Evolutionary conservation across 192 early-diverging fungal genomes (phyloP).

Genomic region (Coemansia sp.): DNA sequence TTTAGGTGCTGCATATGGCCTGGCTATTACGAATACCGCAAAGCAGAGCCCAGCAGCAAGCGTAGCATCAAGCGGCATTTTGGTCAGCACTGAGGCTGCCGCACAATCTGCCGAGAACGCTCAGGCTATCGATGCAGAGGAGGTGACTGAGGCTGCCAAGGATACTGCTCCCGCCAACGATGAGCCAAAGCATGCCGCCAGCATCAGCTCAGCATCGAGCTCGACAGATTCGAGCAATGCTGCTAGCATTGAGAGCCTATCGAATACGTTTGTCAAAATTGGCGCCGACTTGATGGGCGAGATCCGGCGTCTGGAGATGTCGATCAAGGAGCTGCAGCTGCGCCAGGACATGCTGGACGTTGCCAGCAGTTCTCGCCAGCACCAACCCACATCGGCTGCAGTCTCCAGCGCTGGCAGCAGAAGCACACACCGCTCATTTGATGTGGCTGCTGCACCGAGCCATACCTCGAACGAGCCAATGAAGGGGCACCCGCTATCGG

Average conservation of each 20-base stretch:
- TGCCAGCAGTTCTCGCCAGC: neutral
- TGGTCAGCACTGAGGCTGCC: neutral
- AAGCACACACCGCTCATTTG: constrained; percentile 18
- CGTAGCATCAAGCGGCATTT: constrained; percentile 2
- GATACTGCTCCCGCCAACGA: no score
- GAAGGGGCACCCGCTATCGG: constrained; percentile 19
- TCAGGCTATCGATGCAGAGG: neutral
- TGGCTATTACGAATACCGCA: neutral
- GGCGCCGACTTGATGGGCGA: constrained; percentile 46
- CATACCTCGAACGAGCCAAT: constrained; percentile 18
- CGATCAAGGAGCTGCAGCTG: constrained; percentile 41
- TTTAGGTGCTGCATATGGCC: neutral
- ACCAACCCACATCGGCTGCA: constrained; percentile 6
- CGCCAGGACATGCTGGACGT: constrained; percentile 42
- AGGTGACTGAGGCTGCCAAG: no score
- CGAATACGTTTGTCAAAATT: constrained; percentile 47
- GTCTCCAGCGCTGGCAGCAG: constrained; percentile 6
- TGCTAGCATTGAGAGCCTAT: constrained; percentile 29
- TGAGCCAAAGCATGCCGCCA: neutral
- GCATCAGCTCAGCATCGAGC: neutral
- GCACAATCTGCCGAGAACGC: neutral
- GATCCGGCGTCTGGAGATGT: constrained; percentile 41
- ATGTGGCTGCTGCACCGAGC: constrained; percentile 16
- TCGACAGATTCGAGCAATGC: constrained; percentile 6
- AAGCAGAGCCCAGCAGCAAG: constrained; percentile 6